phyloP scores from a whole-genome alignment of 768 basidiomycete genomes.

The Leucocoprinus birnbaumii region DNA sequence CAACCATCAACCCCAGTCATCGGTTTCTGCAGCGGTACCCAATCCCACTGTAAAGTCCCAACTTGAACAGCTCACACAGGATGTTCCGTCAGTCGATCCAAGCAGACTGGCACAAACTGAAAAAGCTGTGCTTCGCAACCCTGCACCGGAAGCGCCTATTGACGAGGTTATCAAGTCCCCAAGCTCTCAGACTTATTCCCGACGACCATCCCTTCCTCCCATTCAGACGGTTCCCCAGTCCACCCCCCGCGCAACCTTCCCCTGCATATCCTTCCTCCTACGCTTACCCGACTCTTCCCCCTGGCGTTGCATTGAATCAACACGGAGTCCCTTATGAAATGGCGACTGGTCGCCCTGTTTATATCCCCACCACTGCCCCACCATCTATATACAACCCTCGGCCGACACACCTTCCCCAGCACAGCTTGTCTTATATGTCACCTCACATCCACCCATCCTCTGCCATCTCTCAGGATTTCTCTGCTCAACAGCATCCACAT shows the following conservation, averaged over 20 bases:
- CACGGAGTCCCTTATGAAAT: slow-evolving; percentile 82
- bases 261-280: slow-evolving; percentile 72
- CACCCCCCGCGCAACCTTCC: slow-evolving; percentile 41
- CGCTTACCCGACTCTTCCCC: slow-evolving; percentile 60
- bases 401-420: slow-evolving; percentile 51
- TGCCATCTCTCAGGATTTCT: slow-evolving; percentile 60
- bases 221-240: slow-evolving; percentile 42
- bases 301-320: slow-evolving; percentile 69
- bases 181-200: slow-evolving; percentile 19
- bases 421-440: slow-evolving; percentile 41
- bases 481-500: slow-evolving; percentile 25
- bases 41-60: slow-evolving; percentile 32
- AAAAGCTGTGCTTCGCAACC: slow-evolving; percentile 43
- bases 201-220: slow-evolving; percentile 34
- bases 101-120: slow-evolving; percentile 39
- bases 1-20: slow-evolving; percentile 1
- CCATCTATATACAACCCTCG: slow-evolving; percentile 64
- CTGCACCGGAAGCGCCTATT: slow-evolving; percentile 9
- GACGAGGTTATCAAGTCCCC: slow-evolving; percentile 21
- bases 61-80: slow-evolving; percentile 36
- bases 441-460: slow-evolving; percentile 63
- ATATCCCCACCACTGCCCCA: slow-evolving; percentile 53
- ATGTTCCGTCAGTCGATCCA: slow-evolving; percentile 31
- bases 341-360: slow-evolving; percentile 78
- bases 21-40: slow-evolving; percentile 14